Base-by-base conservation (phyloP, 352 stramenopile genomes). In the Thalassiosira gravida region DNA sequence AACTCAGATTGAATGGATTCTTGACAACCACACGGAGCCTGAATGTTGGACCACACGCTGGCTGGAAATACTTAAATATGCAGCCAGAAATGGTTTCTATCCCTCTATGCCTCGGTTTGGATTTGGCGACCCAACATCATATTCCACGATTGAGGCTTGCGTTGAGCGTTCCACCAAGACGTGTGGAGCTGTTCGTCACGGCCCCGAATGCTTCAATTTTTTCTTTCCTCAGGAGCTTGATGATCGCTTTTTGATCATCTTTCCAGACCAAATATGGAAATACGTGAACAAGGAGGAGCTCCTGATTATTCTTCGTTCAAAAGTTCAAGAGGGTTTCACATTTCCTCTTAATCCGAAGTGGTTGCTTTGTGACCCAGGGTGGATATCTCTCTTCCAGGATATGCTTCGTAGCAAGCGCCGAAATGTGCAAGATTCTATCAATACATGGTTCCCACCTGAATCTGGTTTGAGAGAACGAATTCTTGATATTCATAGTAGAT, bases 191-290 rank as follows among this genome's bases (percentile, higher is more conserved):
- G 85, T 91, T 6, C 77, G 82, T 11, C 85, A 91, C 63, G 85
- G 85, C 24, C 69, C 75, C 0, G 85, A 91, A 76, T 91, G 85
- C 65, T 91, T 91, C 73, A 91, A 91, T 64, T 91, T 82, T 66
- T 81, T 85, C 39, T 91, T 91, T 67, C 85, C 85, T 32, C 85
- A 91, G 27, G 82, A 91, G 56, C 50, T 91, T 32, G 85, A 91
- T 77, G 72, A 86, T 0, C 70, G 81, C 59, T 89, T 87, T 56
- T 57, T 91, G 2, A 46, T 91, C 20, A 85, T 91, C 67, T 77
- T 64, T 20, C 67, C 61, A 0, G 67, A 63, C 35, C 13, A 70
- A 11, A 77, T 44, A 0, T 91, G 80, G 80, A 79, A 76, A 35
- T 90, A 90, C 55, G 67, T 90, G 0, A 80, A 77, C 62, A 58